Evolutionary conservation across 208 protist genomes (phyloP).

Genomic region (Leishmania braziliensis): DNA sequence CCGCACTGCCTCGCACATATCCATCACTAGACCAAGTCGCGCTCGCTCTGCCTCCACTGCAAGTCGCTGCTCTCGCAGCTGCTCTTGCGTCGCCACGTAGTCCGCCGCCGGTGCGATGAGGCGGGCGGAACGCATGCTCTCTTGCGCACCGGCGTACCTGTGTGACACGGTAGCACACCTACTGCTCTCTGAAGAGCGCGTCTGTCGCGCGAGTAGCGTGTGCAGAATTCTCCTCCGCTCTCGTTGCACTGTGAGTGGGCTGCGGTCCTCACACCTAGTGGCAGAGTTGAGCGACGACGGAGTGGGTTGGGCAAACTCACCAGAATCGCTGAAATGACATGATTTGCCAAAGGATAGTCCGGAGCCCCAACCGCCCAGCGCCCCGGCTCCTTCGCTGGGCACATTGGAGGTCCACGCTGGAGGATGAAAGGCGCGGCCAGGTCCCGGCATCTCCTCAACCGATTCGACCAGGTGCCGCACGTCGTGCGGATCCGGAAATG

Average conservation of each 20-base stretch:
- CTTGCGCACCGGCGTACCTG: not conserved
- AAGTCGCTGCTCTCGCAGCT: slow-evolving; percentile 15
- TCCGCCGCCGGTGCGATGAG: not conserved
- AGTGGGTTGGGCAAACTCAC: not conserved
- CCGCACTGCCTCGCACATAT: slow-evolving; percentile 50
- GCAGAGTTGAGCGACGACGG: not conserved
- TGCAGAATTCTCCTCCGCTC: slow-evolving; percentile 15
- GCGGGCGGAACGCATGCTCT: not conserved
- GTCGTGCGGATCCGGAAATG: not conserved
- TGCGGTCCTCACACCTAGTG: not conserved
- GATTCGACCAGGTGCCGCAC: slow-evolving; percentile 1
- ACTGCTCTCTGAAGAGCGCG: not conserved
- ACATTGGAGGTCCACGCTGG: not conserved
- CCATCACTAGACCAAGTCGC: slow-evolving; percentile 32
- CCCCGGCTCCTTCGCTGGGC: not conserved
- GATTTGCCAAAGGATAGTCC: not conserved
- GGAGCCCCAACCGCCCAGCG: not conserved
- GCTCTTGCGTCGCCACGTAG: slow-evolving; percentile 19
- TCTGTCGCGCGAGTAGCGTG: slow-evolving; percentile 23
- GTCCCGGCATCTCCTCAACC: slow-evolving; percentile 4
- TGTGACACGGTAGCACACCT: not conserved
- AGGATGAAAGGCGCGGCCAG: not conserved
- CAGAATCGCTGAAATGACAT: not conserved
- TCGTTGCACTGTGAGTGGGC: slow-evolving; percentile 9
- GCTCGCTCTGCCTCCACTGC: slow-evolving; percentile 28